Conservation (phyloP, 164 flowering plant species). For the Macadamia tetraphylla region DNA sequence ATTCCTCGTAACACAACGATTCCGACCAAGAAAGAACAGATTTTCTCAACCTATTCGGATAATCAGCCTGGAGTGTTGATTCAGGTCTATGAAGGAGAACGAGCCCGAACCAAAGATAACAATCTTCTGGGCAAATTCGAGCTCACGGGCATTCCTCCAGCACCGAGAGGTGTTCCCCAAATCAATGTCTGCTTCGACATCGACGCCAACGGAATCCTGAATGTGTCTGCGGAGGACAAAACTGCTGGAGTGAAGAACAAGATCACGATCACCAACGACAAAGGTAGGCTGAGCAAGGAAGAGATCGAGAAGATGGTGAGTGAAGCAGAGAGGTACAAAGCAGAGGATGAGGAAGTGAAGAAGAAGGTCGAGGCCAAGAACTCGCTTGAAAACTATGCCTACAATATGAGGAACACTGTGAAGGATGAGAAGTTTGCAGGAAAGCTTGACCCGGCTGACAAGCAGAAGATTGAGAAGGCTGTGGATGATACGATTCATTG, state of each 20-base stretch:
- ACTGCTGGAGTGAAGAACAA: slow-evolving; percentile 23
- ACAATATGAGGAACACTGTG: slow-evolving; percentile 22
- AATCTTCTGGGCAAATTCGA: slow-evolving; percentile 19
- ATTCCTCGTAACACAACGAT: slow-evolving; percentile 24
- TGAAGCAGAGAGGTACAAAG: slow-evolving; percentile 22
- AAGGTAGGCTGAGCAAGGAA: slow-evolving; percentile 24
- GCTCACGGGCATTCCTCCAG: slow-evolving; percentile 19
- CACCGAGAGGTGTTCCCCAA: slow-evolving; percentile 21
- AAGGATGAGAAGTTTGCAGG: slow-evolving; percentile 18
- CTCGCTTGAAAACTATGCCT: slow-evolving; percentile 10
- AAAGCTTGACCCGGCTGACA: slow-evolving; percentile 13
- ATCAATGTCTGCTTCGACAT: slow-evolving; percentile 21
- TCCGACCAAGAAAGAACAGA: slow-evolving; percentile 25
- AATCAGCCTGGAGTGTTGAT: slow-evolving; percentile 25
- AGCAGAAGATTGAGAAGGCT: slow-evolving; percentile 18
- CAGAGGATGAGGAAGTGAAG: slow-evolving; percentile 27
- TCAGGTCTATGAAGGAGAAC: slow-evolving; percentile 29
- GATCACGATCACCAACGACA: slow-evolving; percentile 24
- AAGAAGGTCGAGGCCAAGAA: slow-evolving; percentile 22
- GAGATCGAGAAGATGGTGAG: slow-evolving; percentile 27
- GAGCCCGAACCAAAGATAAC: slow-evolving; percentile 20
- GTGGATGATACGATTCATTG: slow-evolving; percentile 18
- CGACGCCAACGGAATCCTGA: slow-evolving; percentile 25
- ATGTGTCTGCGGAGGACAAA: slow-evolving; percentile 27
- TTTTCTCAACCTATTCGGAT: slow-evolving; percentile 25